Conservation (phyloP, 164 flowering plant genomes). For the Chloranthus sessilifolius region DNA sequence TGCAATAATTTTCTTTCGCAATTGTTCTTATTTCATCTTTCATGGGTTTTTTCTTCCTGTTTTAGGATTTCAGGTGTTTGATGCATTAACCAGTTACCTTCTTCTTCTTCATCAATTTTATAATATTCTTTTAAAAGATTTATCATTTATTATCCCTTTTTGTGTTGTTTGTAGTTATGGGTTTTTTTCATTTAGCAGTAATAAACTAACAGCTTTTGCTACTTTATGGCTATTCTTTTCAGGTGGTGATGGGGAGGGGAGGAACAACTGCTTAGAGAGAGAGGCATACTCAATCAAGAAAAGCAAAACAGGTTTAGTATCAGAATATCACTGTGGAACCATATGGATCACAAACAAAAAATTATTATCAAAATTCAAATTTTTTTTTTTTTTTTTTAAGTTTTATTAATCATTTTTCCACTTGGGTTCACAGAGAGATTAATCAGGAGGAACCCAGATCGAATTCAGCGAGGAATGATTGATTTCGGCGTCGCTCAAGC, state of each 20-base stretch:
- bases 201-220: slow-evolving; percentile 9
- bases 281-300: slow-evolving; percentile 79
- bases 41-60: too few species aligned
- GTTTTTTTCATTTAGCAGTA: slow-evolving; percentile 7
- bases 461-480: slow-evolving; percentile 54
- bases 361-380: background rate
- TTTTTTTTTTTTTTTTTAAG: background rate
- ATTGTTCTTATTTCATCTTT: too few species aligned
- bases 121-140: too few species aligned
- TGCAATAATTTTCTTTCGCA: too few species aligned
- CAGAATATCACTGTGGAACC: slow-evolving; percentile 20
- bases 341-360: slow-evolving; percentile 40
- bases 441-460: slow-evolving; percentile 43
- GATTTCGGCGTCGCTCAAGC: slow-evolving; percentile 62
- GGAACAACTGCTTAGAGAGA: slow-evolving; percentile 62
- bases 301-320: slow-evolving; percentile 86
- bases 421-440: slow-evolving; percentile 47
- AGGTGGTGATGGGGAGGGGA: slow-evolving; percentile 79
- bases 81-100: too few species aligned
- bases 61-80: too few species aligned
- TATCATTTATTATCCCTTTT: slow-evolving; percentile 10
- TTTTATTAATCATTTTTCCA: slow-evolving; percentile 4
- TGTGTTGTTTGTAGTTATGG: slow-evolving; percentile 18
- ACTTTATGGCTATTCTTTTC: slow-evolving; percentile 15
- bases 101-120: too few species aligned